Evolutionary conservation across 768 basidiomycete species (phyloP).

Genomic region (Macrocybe gigantea): DNA sequence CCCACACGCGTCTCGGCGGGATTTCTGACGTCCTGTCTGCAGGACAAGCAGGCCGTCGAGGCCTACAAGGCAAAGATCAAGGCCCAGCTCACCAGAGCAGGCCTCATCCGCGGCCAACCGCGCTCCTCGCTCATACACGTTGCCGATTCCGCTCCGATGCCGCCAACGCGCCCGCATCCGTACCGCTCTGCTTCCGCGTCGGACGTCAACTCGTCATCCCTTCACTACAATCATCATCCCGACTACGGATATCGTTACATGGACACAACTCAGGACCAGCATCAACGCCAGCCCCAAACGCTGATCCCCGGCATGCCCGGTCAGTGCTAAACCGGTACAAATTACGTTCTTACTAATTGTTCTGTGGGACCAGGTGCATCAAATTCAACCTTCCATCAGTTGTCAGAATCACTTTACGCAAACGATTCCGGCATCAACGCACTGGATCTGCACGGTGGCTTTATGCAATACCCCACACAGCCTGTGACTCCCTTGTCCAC

Average conservation of each 20-base stretch:
- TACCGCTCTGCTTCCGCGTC: constrained; percentile 27
- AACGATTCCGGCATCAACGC: constrained; percentile 21
- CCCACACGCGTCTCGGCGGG: neutral
- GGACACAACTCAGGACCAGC: constrained; percentile 15
- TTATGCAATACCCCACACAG: constrained; percentile 24
- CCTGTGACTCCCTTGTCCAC: constrained; percentile 19
- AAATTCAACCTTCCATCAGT: constrained; percentile 31
- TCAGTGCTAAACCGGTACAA: constrained; percentile 20
- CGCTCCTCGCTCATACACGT: constrained; percentile 47
- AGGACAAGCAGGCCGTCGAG: constrained; percentile 83
- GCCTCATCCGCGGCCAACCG: constrained; percentile 80
- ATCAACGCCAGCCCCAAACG: constrained; percentile 16
- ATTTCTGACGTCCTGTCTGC: constrained; percentile 13
- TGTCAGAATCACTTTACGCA: constrained; percentile 26
- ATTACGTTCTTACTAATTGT: constrained; percentile 9
- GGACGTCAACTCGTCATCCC: constrained; percentile 10
- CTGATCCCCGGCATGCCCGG: constrained; percentile 39
- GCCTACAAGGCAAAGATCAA: constrained; percentile 83
- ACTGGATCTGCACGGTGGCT: constrained; percentile 22
- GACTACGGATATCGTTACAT: constrained; percentile 17
- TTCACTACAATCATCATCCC: constrained; percentile 17
- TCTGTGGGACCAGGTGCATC: constrained; percentile 23
- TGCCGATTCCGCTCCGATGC: constrained; percentile 16
- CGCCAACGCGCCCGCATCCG: constrained; percentile 18
- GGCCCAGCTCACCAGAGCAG: constrained; percentile 68